Base-by-base conservation (phyloP, 352 stramenopile genomes). In the Pythium angustatum region DNA sequence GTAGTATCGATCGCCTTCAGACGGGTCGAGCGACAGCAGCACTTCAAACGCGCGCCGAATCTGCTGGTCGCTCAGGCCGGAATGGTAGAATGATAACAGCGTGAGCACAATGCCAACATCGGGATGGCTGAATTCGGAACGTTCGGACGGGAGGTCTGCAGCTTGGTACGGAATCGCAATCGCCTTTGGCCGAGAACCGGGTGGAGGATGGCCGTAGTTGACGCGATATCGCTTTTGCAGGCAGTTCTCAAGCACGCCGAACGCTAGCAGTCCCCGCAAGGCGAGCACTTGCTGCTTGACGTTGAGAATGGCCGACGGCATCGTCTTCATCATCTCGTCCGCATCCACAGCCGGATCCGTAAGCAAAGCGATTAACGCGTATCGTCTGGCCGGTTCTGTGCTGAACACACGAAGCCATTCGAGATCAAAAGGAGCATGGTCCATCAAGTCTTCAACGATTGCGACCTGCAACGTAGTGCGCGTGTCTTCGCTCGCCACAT, bases 121-220 rank as follows among this genome's bases (percentile, higher is more conserved):
- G 14, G 90, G 92, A 50, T 97, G 90, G 45, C 83, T 90, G 72
- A 96, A 97, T 63, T 98, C 92, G 7, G 82, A 83, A 3, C 88
- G 73, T 27, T 93, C 77, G 5, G 83, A 77, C 11, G 89, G 90
- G 9, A 93, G 83, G 66, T 96, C 87, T 3, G 85, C 85, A 14
- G 82, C 88, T 58, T 80, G 76, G 58, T 95, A 97, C 24, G 90
- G 91, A 19, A 98, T 87, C 14, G 86, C 89, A 27, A 97, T 73
- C 22, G 75, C 72, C 62, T 96, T 97, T 0, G 4, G 38, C 22
- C 84, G 83, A 0, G 71, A 64, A 0, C 62, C 64, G 27, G 56
- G 49, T 10, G 71, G 34, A 15, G 76, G 69, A 38, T 96, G 68
- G 0, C 90, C 91, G 66, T 86, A 97, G 31, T 91, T 62, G 0